phyloP scores from a whole-genome alignment of 257 asterid genomes.

The Cinchona pubescens region DNA sequence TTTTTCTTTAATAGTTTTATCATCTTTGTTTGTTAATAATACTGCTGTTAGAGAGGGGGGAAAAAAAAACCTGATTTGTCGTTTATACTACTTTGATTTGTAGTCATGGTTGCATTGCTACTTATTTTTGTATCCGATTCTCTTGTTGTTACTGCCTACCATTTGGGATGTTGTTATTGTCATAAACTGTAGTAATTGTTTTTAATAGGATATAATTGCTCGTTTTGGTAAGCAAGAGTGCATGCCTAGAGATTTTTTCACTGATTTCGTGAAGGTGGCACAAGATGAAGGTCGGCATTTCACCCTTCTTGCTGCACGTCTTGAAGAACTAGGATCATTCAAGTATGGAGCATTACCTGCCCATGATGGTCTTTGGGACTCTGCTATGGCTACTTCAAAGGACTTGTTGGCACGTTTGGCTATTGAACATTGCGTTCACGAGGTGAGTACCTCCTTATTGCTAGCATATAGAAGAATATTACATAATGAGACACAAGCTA shows the following conservation, averaged over 20 bases:
- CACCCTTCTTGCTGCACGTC: constrained; percentile 71
- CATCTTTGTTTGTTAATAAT: neutral
- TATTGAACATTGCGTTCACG: constrained; percentile 92
- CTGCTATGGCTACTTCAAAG: constrained; percentile 79
- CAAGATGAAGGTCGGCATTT: constrained; percentile 98
- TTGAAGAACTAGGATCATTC: constrained; percentile 76
- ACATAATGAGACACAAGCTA: neutral
- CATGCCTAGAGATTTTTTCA: constrained; percentile 88
- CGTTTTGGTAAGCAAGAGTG: constrained; percentile 82
- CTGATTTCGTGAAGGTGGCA: constrained; percentile 93
- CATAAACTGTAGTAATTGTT: neutral
- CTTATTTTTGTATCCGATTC: neutral
- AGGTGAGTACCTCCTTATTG: constrained; percentile 42
- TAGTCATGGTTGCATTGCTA: neutral
- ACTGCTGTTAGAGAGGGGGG: neutral
- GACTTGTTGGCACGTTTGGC: constrained; percentile 82
- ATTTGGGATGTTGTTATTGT: neutral
- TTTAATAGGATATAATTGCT: constrained; percentile 78
- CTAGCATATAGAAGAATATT: neutral
- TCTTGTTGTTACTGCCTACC: neutral
- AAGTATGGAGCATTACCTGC: constrained; percentile 95
- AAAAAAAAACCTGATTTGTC: neutral
- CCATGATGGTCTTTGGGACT: constrained; percentile 98
- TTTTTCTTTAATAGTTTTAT: neutral
- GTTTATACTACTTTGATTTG: no score